Percentiles rank a stretch among this genome's conserved stretches.
These are phyloP conservation scores for Groenewaldozyma tartarivorans DNA, from an alignment of 805 yeast species.

Conservation along the genomic window DNA sequence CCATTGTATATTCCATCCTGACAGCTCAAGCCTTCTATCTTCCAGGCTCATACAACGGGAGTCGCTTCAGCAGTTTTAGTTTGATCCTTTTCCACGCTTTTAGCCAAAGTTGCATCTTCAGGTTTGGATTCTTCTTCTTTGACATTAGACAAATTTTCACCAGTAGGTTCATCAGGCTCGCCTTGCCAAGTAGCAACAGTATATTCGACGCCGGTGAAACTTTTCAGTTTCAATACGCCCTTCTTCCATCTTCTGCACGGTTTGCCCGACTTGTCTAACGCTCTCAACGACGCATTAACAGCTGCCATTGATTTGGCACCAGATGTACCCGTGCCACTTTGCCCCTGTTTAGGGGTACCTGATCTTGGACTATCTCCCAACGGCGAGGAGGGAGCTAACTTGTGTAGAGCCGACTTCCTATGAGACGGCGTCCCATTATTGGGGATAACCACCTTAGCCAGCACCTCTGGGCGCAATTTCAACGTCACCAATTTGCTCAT, in stretches of 20 bases:
- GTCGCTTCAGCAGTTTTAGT: background rate
- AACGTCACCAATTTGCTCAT: slow-evolving; percentile 13
- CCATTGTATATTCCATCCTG: too few species aligned
- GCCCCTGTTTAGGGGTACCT: slow-evolving; percentile 6
- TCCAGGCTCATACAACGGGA: too few species aligned
- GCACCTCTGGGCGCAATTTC: slow-evolving; percentile 4
- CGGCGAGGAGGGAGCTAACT: background rate
- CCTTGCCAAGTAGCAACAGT: slow-evolving; percentile 33
- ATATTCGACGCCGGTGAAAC: slow-evolving; percentile 38
- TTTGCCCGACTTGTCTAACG: slow-evolving; percentile 35
- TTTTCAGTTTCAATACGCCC: slow-evolving; percentile 30
- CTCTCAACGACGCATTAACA: slow-evolving; percentile 28
- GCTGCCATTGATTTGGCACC: slow-evolving; percentile 16
- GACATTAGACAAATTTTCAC: too few species aligned
- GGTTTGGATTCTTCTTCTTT: background rate
- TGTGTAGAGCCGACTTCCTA: too few species aligned
- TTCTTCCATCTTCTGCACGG: slow-evolving; percentile 38
- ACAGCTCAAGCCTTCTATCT: too few species aligned
- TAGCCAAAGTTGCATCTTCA: background rate
- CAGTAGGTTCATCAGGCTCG: too few species aligned
- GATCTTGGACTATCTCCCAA: slow-evolving; percentile 5
- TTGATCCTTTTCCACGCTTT: background rate
- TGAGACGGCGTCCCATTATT: too few species aligned
- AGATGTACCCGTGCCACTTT: slow-evolving; percentile 6
- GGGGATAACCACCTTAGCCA: slow-evolving; percentile 1